Conservation (phyloP, 1,284 basidiomycete genomes). For the Naganishia sp. region DNA sequence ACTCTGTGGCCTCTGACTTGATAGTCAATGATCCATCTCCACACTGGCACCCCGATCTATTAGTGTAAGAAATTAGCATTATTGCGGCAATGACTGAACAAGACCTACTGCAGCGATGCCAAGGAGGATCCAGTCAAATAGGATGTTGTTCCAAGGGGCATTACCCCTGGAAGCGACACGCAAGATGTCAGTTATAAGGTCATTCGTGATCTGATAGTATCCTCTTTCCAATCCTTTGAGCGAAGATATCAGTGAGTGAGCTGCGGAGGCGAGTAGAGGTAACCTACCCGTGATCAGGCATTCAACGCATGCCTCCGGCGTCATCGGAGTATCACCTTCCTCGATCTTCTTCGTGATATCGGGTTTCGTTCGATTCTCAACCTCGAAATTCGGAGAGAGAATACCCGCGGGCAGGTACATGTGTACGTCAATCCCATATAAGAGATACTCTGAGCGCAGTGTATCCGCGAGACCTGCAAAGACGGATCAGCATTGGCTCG, state of each 20-base stretch:
- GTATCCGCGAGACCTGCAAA: slow-evolving; percentile 78
- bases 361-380: slow-evolving; percentile 82
- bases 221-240: slow-evolving; percentile 67
- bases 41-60: slow-evolving; percentile 54
- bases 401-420: slow-evolving; percentile 88
- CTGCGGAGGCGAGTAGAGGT: neutral
- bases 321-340: slow-evolving; percentile 68
- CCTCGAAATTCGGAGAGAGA: slow-evolving; percentile 73
- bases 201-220: slow-evolving; percentile 73
- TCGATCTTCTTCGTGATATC: slow-evolving; percentile 77
- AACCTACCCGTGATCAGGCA: slow-evolving; percentile 65
- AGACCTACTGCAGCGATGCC: slow-evolving; percentile 57
- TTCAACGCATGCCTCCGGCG: slow-evolving; percentile 67
- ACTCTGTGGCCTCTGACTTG: slow-evolving; percentile 28
- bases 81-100: neutral
- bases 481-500: neutral
- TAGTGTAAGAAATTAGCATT: neutral
- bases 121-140: slow-evolving; percentile 61
- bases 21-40: slow-evolving; percentile 48
- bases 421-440: slow-evolving; percentile 75
- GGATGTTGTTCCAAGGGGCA: slow-evolving; percentile 64
- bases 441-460: slow-evolving; percentile 74
- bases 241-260: neutral
- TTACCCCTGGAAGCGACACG: slow-evolving; percentile 68
- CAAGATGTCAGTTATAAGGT: slow-evolving; percentile 69